These are phyloP conservation scores for Platanus orientalis DNA, from an alignment of 164 flowering plant genomes.

Conservation along the genomic window DNA sequence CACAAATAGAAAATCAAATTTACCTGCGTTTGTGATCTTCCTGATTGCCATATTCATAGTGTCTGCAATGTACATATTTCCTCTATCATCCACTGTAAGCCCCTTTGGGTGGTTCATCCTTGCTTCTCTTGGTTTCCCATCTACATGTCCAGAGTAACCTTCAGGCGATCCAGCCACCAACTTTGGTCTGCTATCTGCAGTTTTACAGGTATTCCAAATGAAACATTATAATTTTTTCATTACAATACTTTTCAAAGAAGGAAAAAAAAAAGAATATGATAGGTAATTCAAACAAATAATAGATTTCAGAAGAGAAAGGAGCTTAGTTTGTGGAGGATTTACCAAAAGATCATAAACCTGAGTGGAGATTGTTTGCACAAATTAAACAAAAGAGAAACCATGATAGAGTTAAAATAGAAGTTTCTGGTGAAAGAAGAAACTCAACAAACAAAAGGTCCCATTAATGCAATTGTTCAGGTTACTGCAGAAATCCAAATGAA, in stretches of 20 bases:
- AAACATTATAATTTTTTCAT: background rate
- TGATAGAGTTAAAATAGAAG: no score
- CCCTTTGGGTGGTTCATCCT: constrained; percentile 91
- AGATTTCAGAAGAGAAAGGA: background rate
- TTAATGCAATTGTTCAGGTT: background rate
- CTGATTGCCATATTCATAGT: constrained; percentile 91
- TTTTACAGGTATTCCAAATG: constrained; percentile 5
- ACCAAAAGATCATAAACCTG: no score
- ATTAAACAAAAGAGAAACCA: constrained; percentile 2
- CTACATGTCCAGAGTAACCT: constrained; percentile 89
- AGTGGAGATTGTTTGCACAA: no score
- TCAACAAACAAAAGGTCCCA: background rate
- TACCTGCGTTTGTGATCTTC: constrained; percentile 90
- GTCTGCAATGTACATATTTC: constrained; percentile 89
- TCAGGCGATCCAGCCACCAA: constrained; percentile 86
- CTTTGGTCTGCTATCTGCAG: constrained; percentile 85
- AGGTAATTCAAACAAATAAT: background rate
- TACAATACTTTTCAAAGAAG: background rate
- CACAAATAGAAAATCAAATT: background rate
- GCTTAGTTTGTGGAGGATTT: background rate
- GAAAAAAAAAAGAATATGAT: background rate
- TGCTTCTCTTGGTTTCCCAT: constrained; percentile 81
- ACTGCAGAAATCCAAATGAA: background rate
- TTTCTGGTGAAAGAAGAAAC: background rate
- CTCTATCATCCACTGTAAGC: constrained; percentile 76